Conservation (phyloP, 495 filamentous ascomycete species). For the Lophiostoma macrostomum region DNA sequence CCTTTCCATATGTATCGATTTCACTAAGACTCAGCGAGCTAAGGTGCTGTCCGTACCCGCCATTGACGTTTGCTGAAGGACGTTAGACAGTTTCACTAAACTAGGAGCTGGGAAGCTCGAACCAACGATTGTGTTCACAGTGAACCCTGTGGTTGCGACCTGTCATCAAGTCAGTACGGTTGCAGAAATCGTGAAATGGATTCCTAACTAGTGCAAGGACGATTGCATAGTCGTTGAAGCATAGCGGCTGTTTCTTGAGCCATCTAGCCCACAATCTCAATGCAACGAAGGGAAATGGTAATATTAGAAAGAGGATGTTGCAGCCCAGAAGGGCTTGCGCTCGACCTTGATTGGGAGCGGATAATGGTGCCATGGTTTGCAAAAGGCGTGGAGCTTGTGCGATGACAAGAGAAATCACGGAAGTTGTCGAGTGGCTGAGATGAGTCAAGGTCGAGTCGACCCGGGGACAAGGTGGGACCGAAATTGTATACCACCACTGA, state of each 20-base stretch:
- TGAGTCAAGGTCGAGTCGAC: no score
- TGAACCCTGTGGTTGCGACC: neutral
- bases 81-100: neutral
- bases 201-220: neutral
- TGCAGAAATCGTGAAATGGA: neutral
- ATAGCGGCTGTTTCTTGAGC: neutral
- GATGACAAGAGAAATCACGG: neutral
- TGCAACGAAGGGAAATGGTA: neutral
- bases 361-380: neutral
- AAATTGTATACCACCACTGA: no score
- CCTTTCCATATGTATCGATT: neutral
- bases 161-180: neutral
- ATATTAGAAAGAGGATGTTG: neutral
- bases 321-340: neutral
- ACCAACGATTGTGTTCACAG: neutral
- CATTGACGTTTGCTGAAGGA: neutral
- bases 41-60: neutral
- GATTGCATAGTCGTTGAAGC: neutral
- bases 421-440: neutral
- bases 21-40: neutral
- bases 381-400: neutral
- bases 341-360: neutral
- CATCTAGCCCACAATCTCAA: slow-evolving; percentile 1
- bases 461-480: no score
- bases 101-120: neutral